Base-by-base conservation (phyloP, 2,329 filamentous ascomycete species). In the Fusarium protoensiforme region DNA sequence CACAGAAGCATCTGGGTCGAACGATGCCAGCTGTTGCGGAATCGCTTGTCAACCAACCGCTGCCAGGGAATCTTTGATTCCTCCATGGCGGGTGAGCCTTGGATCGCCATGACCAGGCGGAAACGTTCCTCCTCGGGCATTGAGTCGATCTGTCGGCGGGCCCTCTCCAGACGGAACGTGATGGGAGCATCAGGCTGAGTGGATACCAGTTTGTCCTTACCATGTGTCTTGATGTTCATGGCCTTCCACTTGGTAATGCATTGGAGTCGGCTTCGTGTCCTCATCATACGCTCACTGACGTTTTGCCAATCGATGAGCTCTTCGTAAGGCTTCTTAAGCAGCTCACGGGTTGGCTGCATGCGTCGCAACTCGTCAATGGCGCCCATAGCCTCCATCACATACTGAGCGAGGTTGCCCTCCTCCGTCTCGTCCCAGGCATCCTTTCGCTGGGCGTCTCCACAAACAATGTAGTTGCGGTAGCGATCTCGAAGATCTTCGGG, bases 401-500 rank as follows among this genome's bases (percentile, higher is more conserved):
- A 85, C 2, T 83, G 78, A 2, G 84, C 83, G 29, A 94, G 82
- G 11, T 79, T 81, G 0, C 82, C 80, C 75, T 92, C 90, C 75
- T 95, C 93, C 0, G 87, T 84, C 20, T 87, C 81, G 2, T 84
- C 85, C 93, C 93, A 95, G 2, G 82, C 80, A 36, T 88, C 87
- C 46, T 84, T 87, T 35, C 85, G 85, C 64, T 85, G 83, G 0
- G 84, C 86, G 7, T 87, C 84, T 22, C 88, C 88, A 62, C 89
- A 91, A 53, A 91, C 83, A 24, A 93, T 82, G 75, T 92, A 91
- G 75, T 94, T 92, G 41, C 91, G 87, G 84, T 91, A 93, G 5
- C 92, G 90, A 78, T 94, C 92, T 59, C 92, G 88, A 61, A 91
- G 86, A 77, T 94, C 92, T 68, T 90, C 88, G 0, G 88, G 85